These are phyloP conservation scores for Capsella bursapastoris DNA, from an alignment of 345 rosid genomes.

Conservation along the genomic window DNA sequence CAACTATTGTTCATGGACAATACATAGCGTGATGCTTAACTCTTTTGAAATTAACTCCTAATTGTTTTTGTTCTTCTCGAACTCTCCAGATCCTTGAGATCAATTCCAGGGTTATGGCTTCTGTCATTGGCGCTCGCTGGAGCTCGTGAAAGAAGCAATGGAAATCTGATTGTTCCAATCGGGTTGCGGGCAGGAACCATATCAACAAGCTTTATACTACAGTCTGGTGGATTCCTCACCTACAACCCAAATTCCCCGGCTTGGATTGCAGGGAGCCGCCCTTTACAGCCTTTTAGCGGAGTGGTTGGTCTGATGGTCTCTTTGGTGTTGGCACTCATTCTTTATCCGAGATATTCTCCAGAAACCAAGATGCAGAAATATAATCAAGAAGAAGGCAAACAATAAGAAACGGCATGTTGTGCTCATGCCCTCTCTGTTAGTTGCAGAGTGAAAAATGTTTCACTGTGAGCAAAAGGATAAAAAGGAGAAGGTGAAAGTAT, in stretches of 20 bases:
- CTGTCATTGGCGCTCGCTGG: constrained; percentile 74
- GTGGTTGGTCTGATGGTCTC: constrained; percentile 67
- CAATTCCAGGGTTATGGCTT: constrained; percentile 82
- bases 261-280: constrained; percentile 72
- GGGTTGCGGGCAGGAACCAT: constrained; percentile 76
- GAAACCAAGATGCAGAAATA: constrained; percentile 33
- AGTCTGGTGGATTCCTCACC: constrained; percentile 65
- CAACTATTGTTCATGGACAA: not conserved
- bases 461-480: not conserved
- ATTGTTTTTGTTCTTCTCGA: constrained; percentile 6
- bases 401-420: not conserved
- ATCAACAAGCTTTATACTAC: constrained; percentile 66
- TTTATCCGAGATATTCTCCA: constrained; percentile 61
- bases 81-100: constrained; percentile 65
- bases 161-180: constrained; percentile 69
- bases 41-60: not conserved
- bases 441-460: constrained; percentile 2
- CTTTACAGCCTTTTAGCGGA: constrained; percentile 84
- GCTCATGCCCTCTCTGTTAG: constrained; percentile 20
- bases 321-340: constrained; percentile 55
- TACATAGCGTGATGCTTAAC: not conserved
- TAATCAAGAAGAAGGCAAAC: constrained; percentile 16
- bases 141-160: constrained; percentile 59
- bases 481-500: constrained; percentile 9
- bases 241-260: constrained; percentile 51